phyloP scores from a whole-genome alignment of 2,329 filamentous ascomycete species.

The Claviceps fusiformis region DNA sequence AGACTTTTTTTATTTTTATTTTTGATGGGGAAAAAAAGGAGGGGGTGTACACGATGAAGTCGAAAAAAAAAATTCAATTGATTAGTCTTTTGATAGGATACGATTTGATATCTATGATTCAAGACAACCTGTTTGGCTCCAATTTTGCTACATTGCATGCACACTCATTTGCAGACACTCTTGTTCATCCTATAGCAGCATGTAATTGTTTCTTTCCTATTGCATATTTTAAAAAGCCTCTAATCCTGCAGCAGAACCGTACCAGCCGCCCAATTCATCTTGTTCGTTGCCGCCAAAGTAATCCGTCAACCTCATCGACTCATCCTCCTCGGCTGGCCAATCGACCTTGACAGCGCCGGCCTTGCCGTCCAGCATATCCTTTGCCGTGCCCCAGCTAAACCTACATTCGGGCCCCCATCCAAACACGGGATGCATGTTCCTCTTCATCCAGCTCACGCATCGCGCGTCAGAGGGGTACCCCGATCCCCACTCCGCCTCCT shows the following conservation, averaged over 20 bases:
- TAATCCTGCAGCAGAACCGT: constrained; percentile 55
- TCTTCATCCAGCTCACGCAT: constrained; percentile 68
- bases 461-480: constrained; percentile 84
- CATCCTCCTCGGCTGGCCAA: constrained; percentile 67
- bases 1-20: neutral
- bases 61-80: neutral
- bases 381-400: constrained; percentile 92
- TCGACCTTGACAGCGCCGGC: constrained; percentile 57
- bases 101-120: constrained; percentile 7
- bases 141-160: neutral
- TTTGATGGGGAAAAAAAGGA: neutral
- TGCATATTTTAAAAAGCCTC: constrained; percentile 48
- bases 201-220: neutral
- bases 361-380: constrained; percentile 80
- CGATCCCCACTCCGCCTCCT: constrained; percentile 59
- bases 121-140: neutral
- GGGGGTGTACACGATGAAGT: neutral
- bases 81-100: constrained; percentile 7
- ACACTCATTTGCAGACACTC: neutral
- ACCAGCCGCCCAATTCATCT: constrained; percentile 69
- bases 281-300: constrained; percentile 46
- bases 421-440: constrained; percentile 84
- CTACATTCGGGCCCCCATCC: constrained; percentile 89
- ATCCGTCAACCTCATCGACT: constrained; percentile 58
- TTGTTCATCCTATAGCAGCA: neutral